Evolutionary conservation across 306 rosid genomes (phyloP), one percentile per base, ranked within the genome.

Genomic region (Fagus sylvatica): DNA sequence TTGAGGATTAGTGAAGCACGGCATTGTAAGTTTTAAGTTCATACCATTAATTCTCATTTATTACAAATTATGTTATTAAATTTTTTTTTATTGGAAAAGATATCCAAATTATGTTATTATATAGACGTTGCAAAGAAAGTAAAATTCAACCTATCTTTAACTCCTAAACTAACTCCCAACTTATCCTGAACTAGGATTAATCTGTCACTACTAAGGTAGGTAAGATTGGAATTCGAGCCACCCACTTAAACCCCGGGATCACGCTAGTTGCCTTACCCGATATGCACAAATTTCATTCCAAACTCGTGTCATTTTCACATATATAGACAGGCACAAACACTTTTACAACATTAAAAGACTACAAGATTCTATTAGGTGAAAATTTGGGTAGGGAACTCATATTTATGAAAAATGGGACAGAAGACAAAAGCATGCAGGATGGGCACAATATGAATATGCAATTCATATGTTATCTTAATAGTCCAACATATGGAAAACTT

Each of bases 381-480:
- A 73, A 19, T 64, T 51, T 71, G 54, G 66, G 71, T 19, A 62
- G 6, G 33, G 15, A 65, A 66, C 39, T 67, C 33, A 11, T 32
- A 32, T 60, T 37, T 62, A 48, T 62, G 30, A 54, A n/a, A 66
- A 5, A 72, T 59, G 30, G 37, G 17, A 48, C 46, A 48, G 46
- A 67, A 37, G 48, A 9, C 53, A 48, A 57, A 61, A 75, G 60
- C 34, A 64, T 13, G 74, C 41, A 66, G 53, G 28, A 74, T 60
- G 65, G 72, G 43, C 74, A 76, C 41, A 61, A 64, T 41, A 48
- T 73, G 67, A 12, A 32, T 33, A 61, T 70, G 61, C 36, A 11
- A 73, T 64, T 54, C 53, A 60, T 53, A 74, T 55, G 78, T 61
- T 67, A 69, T 40, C 57, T 72, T 53, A 46, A 68, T n/a, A 69